phyloP scores from a whole-genome alignment of 345 rosid species.

The Kandelia obovata region DNA sequence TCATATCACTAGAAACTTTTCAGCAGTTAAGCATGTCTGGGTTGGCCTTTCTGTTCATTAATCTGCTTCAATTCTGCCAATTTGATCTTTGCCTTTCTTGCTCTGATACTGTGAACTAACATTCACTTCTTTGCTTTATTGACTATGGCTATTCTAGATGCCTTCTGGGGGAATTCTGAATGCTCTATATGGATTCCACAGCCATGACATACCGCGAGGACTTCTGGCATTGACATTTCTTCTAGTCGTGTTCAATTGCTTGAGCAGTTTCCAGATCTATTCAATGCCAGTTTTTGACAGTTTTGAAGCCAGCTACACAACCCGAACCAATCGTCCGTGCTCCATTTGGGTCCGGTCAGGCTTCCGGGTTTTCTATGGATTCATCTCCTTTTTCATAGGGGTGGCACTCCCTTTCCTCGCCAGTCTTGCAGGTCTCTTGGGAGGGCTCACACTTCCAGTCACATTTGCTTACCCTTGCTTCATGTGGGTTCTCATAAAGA shows the following conservation, averaged over 20 bases:
- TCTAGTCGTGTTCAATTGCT: conserved; percentile 83
- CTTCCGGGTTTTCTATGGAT: conserved; percentile 82
- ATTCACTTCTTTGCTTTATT: neutral
- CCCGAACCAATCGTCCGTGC: conserved; percentile 90
- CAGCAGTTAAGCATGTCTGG: no score
- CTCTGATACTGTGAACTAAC: no score
- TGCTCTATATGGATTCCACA: conserved; percentile 82
- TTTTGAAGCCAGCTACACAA: conserved; percentile 94
- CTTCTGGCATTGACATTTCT: conserved; percentile 83
- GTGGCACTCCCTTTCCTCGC: conserved; percentile 91
- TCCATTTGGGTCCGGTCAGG: conserved; percentile 94
- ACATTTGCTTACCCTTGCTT: conserved; percentile 98
- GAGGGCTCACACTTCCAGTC: conserved; percentile 92
- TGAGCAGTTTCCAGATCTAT: conserved; percentile 94
- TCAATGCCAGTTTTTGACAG: conserved; percentile 96
- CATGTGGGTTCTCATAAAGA: conserved; percentile 95
- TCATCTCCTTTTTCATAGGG: conserved; percentile 79
- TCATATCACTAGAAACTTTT: no score
- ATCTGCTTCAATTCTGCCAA: no score
- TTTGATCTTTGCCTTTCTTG: no score
- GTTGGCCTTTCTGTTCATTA: no score
- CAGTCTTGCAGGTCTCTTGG: conserved; percentile 85
- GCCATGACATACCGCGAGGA: conserved; percentile 80
- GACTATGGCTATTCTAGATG: conserved; percentile 44
- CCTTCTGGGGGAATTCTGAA: conserved; percentile 87